phyloP scores from a whole-genome alignment of 306 rosid genomes.

The Myrica gale region DNA sequence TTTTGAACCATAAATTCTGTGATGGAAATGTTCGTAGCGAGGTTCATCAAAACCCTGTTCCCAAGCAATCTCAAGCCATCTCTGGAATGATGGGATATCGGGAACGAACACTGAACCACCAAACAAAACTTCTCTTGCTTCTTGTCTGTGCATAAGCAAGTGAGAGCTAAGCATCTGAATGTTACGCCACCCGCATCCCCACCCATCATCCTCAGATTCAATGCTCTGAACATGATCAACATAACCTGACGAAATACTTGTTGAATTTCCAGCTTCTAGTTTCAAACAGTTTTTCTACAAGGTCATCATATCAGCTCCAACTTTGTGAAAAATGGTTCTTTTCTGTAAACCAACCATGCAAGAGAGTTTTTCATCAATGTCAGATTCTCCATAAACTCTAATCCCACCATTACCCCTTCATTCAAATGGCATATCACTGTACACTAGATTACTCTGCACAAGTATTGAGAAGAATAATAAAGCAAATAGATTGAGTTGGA shows the following conservation, averaged over 20 bases:
- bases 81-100: slow-evolving; percentile 69
- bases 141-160: slow-evolving; percentile 54
- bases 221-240: slow-evolving; percentile 76
- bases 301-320: slow-evolving; percentile 64
- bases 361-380: slow-evolving; percentile 42
- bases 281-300: slow-evolving; percentile 68
- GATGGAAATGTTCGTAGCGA: slow-evolving; percentile 61
- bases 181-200: slow-evolving; percentile 96
- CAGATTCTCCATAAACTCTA: slow-evolving; percentile 26
- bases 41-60: slow-evolving; percentile 70
- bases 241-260: slow-evolving; percentile 52
- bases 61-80: slow-evolving; percentile 97
- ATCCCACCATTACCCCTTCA: slow-evolving; percentile 22
- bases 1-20: slow-evolving; percentile 52
- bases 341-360: slow-evolving; percentile 58
- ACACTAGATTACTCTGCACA: slow-evolving; percentile 40
- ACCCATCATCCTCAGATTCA: slow-evolving; percentile 62
- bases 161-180: slow-evolving; percentile 78
- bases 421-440: slow-evolving; percentile 20
- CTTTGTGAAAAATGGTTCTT: slow-evolving; percentile 41
- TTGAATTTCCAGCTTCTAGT: slow-evolving; percentile 50
- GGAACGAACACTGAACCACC: slow-evolving; percentile 74
- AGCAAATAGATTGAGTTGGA: slow-evolving; percentile 11
- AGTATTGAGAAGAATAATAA: slow-evolving; percentile 12
- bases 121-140: slow-evolving; percentile 59